Evolutionary conservation across 208 protist species (phyloP).

Genomic region (Porcisia deanei): DNA sequence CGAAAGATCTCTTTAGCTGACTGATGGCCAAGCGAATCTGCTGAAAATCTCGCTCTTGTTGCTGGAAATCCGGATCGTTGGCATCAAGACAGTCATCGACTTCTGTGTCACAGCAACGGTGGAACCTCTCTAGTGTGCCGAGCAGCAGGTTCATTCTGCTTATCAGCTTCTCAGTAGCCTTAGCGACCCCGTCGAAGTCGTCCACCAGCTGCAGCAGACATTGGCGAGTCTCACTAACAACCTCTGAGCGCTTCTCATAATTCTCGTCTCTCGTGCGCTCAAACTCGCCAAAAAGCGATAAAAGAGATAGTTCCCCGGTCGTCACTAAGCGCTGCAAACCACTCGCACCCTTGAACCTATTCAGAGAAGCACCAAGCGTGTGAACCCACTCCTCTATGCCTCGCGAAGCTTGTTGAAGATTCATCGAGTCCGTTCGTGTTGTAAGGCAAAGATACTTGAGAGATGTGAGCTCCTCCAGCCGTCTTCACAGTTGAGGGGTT

Average conservation of each 20-base stretch:
- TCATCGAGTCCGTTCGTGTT: slow-evolving; percentile 8
- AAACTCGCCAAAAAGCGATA: slow-evolving; percentile 63
- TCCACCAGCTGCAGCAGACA: slow-evolving; percentile 50
- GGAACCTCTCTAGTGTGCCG: slow-evolving; percentile 43
- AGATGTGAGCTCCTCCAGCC: background rate
- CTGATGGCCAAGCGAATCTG: slow-evolving; percentile 34
- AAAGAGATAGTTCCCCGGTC: slow-evolving; percentile 49
- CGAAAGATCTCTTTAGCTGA: slow-evolving; percentile 26
- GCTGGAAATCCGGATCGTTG: slow-evolving; percentile 14
- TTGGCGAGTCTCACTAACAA: slow-evolving; percentile 40
- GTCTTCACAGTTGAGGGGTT: background rate
- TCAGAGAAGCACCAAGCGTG: slow-evolving; percentile 37
- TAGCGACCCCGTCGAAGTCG: slow-evolving; percentile 39
- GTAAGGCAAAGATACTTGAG: background rate
- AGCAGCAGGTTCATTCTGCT: slow-evolving; percentile 38
- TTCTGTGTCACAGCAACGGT: slow-evolving; percentile 56
- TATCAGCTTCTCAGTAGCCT: slow-evolving; percentile 28
- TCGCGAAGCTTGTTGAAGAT: slow-evolving; percentile 26
- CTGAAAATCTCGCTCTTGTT: slow-evolving; percentile 23
- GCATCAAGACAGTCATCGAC: slow-evolving; percentile 25
- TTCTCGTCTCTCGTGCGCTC: slow-evolving; percentile 54
- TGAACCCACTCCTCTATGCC: slow-evolving; percentile 48
- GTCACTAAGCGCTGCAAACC: slow-evolving; percentile 40
- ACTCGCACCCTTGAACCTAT: slow-evolving; percentile 46
- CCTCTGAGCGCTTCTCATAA: slow-evolving; percentile 41